These are phyloP conservation scores for Potentilla sterilis DNA, from an alignment of 306 rosid genomes.

Conservation along the genomic window DNA sequence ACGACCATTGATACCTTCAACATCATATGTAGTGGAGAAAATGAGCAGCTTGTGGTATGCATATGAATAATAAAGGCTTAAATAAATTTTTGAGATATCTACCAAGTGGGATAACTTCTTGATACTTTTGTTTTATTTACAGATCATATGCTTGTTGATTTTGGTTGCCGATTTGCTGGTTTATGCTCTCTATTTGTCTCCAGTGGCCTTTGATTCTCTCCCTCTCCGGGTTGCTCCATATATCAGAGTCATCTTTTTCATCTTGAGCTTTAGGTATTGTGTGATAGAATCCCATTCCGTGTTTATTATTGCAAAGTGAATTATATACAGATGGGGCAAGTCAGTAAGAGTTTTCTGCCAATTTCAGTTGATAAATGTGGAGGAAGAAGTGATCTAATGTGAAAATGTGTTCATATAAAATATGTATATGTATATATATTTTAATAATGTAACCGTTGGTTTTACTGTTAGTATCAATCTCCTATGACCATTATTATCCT, in stretches of 20 bases:
- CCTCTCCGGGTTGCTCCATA: slow-evolving; percentile 96
- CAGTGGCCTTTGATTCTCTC: slow-evolving; percentile 61
- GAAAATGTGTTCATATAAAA: background rate
- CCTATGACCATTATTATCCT: background rate
- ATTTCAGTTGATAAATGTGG: background rate
- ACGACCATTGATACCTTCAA: background rate
- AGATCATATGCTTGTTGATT: slow-evolving; percentile 60
- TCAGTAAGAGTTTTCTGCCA: background rate
- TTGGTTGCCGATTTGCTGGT: slow-evolving; percentile 71
- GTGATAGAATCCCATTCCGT: slow-evolving; percentile 4
- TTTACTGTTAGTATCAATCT: too few species aligned
- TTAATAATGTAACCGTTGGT: too few species aligned
- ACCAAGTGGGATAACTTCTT: background rate
- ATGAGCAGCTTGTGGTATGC: slow-evolving; percentile 2
- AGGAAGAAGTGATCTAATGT: background rate
- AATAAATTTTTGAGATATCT: background rate
- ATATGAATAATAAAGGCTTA: background rate
- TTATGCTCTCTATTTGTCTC: slow-evolving; percentile 68
- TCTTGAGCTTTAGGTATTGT: slow-evolving; percentile 77
- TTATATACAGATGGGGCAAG: background rate
- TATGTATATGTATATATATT: background rate
- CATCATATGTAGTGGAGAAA: background rate
- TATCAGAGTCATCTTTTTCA: slow-evolving; percentile 77
- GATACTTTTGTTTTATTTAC: slow-evolving; percentile 28
- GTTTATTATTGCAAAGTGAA: slow-evolving; percentile 4